Conservation (phyloP, 305 asterid species). For the Plantago lanceolata region DNA sequence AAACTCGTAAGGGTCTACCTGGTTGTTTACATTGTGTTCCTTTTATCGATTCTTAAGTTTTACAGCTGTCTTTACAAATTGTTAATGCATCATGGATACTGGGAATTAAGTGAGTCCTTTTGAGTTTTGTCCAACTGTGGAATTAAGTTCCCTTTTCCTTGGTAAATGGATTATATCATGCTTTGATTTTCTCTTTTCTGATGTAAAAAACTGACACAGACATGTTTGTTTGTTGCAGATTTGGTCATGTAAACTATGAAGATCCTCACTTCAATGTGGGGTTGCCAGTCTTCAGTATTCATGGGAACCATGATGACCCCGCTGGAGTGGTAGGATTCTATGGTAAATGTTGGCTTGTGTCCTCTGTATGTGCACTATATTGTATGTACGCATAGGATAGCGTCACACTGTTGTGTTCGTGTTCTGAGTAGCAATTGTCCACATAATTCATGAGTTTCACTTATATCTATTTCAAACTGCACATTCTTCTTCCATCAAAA, state of each 20-base stretch:
- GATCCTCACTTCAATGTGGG: constrained; percentile 99
- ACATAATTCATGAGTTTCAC: not conserved
- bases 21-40: not conserved
- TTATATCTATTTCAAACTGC: too few species aligned
- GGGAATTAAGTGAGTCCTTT: not conserved
- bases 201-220: constrained; percentile 15
- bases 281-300: constrained; percentile 95
- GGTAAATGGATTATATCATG: constrained; percentile 1
- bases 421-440: not conserved
- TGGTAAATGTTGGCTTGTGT: constrained; percentile 39
- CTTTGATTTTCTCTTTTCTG: constrained; percentile 3
- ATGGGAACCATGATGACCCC: constrained; percentile 98
- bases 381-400: not conserved
- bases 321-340: constrained; percentile 95
- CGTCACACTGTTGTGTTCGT: too few species aligned
- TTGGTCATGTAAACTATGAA: constrained; percentile 97
- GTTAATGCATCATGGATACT: not conserved
- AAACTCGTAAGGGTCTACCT: constrained; percentile 47
- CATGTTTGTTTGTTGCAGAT: constrained; percentile 43
- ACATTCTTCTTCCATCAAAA: not conserved
- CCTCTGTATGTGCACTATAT: constrained; percentile 15
- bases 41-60: constrained; percentile 9
- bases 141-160: not conserved
- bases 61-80: not conserved
- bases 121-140: not conserved